Evolutionary conservation across 257 asterid species (phyloP), one percentile per base, ranked within the genome.

Genomic region (Ophiorrhiza pumila): DNA sequence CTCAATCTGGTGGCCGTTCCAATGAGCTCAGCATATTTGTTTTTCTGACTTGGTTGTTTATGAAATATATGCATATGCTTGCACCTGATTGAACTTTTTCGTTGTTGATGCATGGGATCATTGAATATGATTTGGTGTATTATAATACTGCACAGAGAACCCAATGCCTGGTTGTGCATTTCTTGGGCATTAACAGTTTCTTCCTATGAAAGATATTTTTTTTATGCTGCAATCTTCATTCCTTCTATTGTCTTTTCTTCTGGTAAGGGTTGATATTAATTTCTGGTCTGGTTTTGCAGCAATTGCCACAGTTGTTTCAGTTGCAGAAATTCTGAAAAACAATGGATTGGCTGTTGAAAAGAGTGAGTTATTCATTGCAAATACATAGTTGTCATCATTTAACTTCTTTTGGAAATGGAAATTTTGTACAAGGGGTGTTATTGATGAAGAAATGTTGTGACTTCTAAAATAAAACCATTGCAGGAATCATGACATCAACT

Each of bases 241-340:
- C 17, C 60, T 25, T 27, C 49, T 42, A n/a, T 23, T 66, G 2
- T 66, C n/a, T 29, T 72, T n/a, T 31, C 68, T 43, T 22, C 17
- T 31, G 15, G 17, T 35, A 39, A 65, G 22, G 43, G n/a, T 27
- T 5, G 23, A 14, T 17, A 17, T 35, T 29, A 5, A 29, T 65
- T 67, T 60, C 34, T 72, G 15, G 39, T 75, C 20, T 83, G 75
- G 58, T 68, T 41, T 62, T 83, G 76, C 87, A 92, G 98, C 98
- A 31, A 92, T 90, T 70, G 89, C 96, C 56, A 90, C 96, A 22
- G 98, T 87, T 64, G 96, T 90, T 76, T 85, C 94, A 45, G 67
- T 92, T 32, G 96, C 98, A 34, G 96, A 92, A 82, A 92, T 92
- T 66, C 83, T 90, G 84, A 92, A 92, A 86, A 92, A 92, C 80